A percentile compares a stretch with the other conserved stretches of the same genome.
phyloP scores from a whole-genome alignment of 805 yeast genomes.

The Pachysolen tannophilus region DNA sequence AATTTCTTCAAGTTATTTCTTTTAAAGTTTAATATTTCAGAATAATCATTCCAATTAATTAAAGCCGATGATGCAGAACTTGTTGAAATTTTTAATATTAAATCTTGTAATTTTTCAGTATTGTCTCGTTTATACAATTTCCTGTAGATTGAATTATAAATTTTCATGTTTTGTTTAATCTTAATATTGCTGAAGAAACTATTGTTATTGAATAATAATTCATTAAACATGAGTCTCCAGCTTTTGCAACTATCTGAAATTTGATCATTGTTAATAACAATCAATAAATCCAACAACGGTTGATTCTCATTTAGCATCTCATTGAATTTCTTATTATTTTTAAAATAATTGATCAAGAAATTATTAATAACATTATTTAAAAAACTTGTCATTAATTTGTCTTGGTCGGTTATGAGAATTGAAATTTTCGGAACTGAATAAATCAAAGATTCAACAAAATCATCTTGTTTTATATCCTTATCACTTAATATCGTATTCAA shows the following conservation, averaged over 20 bases:
- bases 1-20: conserved; percentile 51
- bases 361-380: conserved; percentile 1
- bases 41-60: conserved; percentile 62
- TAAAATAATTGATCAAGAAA: background rate
- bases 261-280: background rate
- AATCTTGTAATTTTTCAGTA: conserved; percentile 50
- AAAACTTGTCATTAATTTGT: conserved; percentile 3
- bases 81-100: conserved; percentile 39
- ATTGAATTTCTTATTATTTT: background rate
- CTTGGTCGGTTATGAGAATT: conserved; percentile 4
- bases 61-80: conserved; percentile 48
- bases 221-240: conserved; percentile 63
- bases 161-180: background rate
- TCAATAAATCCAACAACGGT: background rate
- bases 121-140: conserved; percentile 62
- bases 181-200: conserved; percentile 2
- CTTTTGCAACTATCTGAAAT: conserved; percentile 27
- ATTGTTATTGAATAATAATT: conserved; percentile 35
- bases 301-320: background rate
- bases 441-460: conserved; percentile 1
- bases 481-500: conserved; percentile 11
- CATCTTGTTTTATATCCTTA: background rate
- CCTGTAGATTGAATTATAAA: conserved; percentile 49
- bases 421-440: conserved; percentile 1
- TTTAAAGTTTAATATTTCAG: conserved; percentile 45